Conservation (phyloP, 164 flowering plant genomes). For the Stephania cephalantha region DNA sequence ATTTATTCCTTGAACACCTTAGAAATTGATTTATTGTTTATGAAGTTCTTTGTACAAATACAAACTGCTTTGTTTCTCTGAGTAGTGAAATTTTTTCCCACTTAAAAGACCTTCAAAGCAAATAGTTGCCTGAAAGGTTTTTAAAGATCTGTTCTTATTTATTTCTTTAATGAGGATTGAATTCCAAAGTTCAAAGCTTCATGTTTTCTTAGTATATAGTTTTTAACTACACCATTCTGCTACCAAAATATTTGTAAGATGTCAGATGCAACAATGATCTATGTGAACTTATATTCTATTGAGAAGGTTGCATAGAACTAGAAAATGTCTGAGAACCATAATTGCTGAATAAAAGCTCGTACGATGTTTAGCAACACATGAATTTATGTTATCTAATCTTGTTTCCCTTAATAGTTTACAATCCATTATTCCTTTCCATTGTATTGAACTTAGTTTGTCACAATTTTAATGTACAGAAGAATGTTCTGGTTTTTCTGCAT, state of each 20-base stretch:
- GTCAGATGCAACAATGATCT: too few relatives aligned
- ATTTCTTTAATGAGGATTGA: background rate
- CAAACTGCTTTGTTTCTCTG: too few relatives aligned
- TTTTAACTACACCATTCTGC: background rate
- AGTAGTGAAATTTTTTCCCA: background rate
- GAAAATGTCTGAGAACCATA: background rate
- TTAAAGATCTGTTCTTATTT: background rate
- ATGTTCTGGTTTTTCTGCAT: conserved; percentile 52
- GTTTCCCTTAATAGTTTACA: too few relatives aligned
- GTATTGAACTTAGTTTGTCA: background rate
- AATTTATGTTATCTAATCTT: too few relatives aligned
- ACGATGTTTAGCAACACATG: background rate
- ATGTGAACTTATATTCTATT: too few relatives aligned
- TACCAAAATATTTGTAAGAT: too few relatives aligned
- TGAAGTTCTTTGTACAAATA: too few relatives aligned
- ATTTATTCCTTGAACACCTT: background rate
- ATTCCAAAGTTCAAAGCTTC: background rate
- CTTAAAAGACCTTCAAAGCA: background rate
- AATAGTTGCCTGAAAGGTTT: background rate
- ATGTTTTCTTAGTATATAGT: background rate
- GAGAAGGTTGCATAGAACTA: background rate
- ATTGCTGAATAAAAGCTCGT: background rate
- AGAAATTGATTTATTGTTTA: background rate
- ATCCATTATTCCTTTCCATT: background rate
- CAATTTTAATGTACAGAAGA: conserved; percentile 40